Evolutionary conservation across 345 rosid species (phyloP), one percentile per base, ranked within the genome.

Genomic region (Acer saccharum): DNA sequence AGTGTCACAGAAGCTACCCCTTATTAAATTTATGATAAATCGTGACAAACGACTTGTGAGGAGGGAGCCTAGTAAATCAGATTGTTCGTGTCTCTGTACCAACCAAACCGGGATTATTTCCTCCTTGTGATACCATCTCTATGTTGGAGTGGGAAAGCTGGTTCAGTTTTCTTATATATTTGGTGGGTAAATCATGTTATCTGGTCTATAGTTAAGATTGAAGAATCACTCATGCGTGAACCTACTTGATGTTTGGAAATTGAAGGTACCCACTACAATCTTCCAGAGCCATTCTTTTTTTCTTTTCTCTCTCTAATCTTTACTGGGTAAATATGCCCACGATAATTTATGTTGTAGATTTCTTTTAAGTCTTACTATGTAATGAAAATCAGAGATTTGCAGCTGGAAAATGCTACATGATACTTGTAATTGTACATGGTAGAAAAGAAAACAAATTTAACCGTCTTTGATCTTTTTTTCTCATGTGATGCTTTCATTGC

Each of bases 31-130:
- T 81, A 92, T 91, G 99, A 88, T 84, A 58, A 96, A 94, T 76
- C 95, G 97, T 0, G 98, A 90, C 80, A 96, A 84, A 81, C 89
- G 99, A 81, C 85, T 91, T 5, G 89, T 90, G 27, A 77, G 79
- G 81, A 91, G 88, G 80, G 87, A 88, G 55, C 66, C 72, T 46
- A 80, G 41, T 20, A 91, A 84, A 79, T 90, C 95, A 18, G 86
- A 87, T 84, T 96, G 98, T 80, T 87, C 94, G 18, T 90, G 95
- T 77, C 69, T 94, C 23, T 96, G 99, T 77, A 86, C 95, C 16
- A 96, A 94, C 81, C 89, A 82, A 82, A 88, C 97, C 0, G 90
- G 90, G 65, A 66, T 81, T 25, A 65, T 82, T 58, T 80, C 79
- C 76, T 84, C 90, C 74, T 77, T 92, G 65, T 85, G 85, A 84